phyloP scores from a whole-genome alignment of 371 early-diverging fungal genomes.

The Cokeromyces recurvatus region DNA sequence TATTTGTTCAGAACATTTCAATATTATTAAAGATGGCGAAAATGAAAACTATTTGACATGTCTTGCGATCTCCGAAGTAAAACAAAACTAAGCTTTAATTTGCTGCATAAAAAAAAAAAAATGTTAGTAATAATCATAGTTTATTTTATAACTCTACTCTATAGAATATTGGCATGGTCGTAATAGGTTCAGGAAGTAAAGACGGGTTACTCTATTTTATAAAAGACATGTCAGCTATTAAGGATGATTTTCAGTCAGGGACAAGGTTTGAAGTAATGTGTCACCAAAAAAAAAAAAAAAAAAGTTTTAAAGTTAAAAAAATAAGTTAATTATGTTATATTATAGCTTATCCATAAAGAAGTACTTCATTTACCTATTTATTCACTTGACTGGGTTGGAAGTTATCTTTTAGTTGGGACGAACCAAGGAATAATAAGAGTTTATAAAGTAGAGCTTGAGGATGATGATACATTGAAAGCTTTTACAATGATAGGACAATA shows the following conservation, averaged over 20 bases:
- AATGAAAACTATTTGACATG: constrained; percentile 24
- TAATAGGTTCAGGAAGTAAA: constrained; percentile 23
- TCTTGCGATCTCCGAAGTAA: constrained; percentile 27
- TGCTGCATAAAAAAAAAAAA: background rate
- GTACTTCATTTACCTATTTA: constrained; percentile 19
- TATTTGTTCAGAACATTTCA: constrained; percentile 17
- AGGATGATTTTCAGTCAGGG: background rate
- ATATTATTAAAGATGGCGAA: constrained; percentile 8
- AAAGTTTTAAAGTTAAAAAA: background rate
- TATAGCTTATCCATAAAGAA: constrained; percentile 16
- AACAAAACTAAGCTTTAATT: background rate
- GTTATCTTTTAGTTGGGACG: constrained; percentile 25
- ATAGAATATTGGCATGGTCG: constrained; percentile 15
- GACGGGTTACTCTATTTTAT: constrained; percentile 24
- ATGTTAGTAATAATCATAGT: background rate
- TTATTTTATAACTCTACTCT: background rate
- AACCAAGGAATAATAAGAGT: constrained; percentile 11
- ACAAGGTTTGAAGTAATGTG: constrained; percentile 4
- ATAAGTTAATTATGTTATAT: background rate
- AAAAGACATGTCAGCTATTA: constrained; percentile 15
- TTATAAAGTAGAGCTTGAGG: constrained; percentile 11
- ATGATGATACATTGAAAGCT: background rate
- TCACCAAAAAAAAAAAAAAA: background rate
- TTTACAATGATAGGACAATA: constrained; percentile 19
- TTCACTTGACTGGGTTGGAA: constrained; percentile 30